A percentile compares a stretch with the other conserved stretches of the same genome.
phyloP scores from a whole-genome alignment of 306 rosid species.

The Prinsepia uniflora region DNA sequence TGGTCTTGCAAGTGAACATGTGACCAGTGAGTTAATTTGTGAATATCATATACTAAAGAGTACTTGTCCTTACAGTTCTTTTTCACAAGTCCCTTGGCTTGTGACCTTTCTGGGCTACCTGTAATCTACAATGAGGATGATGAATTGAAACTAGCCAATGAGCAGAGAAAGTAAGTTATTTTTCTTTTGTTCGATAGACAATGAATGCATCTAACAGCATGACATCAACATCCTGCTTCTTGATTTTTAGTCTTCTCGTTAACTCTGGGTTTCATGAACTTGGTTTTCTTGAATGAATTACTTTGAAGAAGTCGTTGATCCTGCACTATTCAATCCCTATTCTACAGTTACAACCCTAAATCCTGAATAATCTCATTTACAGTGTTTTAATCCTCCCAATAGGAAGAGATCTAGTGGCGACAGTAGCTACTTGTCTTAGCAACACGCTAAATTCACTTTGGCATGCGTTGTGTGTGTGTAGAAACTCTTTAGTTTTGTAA shows the following conservation, averaged over 20 bases:
- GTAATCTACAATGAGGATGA: slow-evolving; percentile 41
- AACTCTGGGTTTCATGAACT: neutral
- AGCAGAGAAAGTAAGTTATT: slow-evolving; percentile 60
- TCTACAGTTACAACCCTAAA: neutral
- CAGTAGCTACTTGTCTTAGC: neutral
- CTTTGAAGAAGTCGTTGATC: neutral
- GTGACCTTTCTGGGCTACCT: slow-evolving; percentile 71
- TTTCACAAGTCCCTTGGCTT: slow-evolving; percentile 68
- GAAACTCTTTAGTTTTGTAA: no score
- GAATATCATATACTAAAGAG: slow-evolving; percentile 15
- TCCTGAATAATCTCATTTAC: neutral
- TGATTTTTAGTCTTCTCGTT: neutral
- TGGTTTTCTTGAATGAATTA: neutral
- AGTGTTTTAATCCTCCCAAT: neutral
- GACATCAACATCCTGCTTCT: neutral
- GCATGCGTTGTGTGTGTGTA: no score
- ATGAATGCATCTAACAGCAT: neutral
- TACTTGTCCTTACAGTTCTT: slow-evolving; percentile 63
- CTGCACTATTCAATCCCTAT: neutral
- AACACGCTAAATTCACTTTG: neutral
- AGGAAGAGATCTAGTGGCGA: neutral
- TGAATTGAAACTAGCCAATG: slow-evolving; percentile 41
- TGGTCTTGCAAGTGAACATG: slow-evolving; percentile 10
- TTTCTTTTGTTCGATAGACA: slow-evolving; percentile 1
- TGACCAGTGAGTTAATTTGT: neutral